Evolutionary conservation across 164 flowering plant species (phyloP), one percentile per base, ranked within the genome.

Genomic region (Paratinospora sagittata): DNA sequence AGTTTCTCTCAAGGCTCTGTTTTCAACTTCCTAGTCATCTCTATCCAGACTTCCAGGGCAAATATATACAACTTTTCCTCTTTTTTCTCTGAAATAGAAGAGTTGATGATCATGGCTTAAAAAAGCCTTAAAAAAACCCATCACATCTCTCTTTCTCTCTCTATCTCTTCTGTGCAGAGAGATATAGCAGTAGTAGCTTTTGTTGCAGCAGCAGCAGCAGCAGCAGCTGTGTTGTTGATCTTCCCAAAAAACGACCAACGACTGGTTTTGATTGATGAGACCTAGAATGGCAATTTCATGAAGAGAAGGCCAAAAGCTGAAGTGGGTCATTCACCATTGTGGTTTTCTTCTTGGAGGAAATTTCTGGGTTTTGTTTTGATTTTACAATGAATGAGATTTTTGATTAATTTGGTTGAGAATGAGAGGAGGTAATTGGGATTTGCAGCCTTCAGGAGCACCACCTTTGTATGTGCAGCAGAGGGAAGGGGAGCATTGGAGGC

Each of bases 401-500:
- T 21, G 70, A 45, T 17, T 17, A 68, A 36, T 12, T 47, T 1
- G 0, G 17, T 3, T 3, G 23, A 33, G 27, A 65, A 77, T 77
- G 79, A 67, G 79, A 16, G 69, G 30, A 67, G 77, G 72, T 47
- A 65, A 64, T 27, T 73, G 77, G 80, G 73, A 73, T 19, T 77
- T 82, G 78, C 65, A 77, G 9, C 87, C 89, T 60, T 69, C 81
- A 8, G 79, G 73, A 24, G 81, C 88, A 24, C 89, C 91, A 17
- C 89, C 90, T 14, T 30, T 72, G 14, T 70, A 74, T 55, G n/a
- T 73, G 43, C 69, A 66, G 41, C 81, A 76, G 63, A 85, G 80
- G 70, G 71, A 69, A 55, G 91, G 85, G 61, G 91, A 85, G 24
- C 84, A 85, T 67, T 82, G 87, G 91, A 83, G 81, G 64, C 88